Conservation (phyloP, 495 filamentous ascomycete species). For the Tuber magnatum region DNA sequence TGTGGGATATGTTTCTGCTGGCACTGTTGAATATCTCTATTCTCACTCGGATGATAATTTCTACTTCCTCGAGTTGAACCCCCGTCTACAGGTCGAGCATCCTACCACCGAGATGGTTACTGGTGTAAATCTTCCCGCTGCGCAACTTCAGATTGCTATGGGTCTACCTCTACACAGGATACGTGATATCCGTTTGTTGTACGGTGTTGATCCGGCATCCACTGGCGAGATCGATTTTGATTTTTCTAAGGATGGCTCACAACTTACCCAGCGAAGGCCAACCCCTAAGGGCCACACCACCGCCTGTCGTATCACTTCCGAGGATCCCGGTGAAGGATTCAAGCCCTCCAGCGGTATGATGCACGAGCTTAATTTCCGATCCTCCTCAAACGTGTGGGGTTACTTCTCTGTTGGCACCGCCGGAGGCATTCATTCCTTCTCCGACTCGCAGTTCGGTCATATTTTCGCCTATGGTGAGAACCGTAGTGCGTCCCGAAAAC, state of each 20-base stretch:
- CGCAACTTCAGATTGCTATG: conserved; percentile 98
- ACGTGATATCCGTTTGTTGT: conserved; percentile 88
- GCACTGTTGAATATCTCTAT: conserved; percentile 98
- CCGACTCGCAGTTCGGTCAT: conserved; percentile 97
- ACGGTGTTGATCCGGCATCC: conserved; percentile 86
- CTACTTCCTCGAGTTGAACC: conserved; percentile 98
- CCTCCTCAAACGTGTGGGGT: conserved; percentile 98
- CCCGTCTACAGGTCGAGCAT: conserved; percentile 97
- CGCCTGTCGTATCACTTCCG: conserved; percentile 97
- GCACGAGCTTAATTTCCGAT: conserved; percentile 98
- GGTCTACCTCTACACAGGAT: conserved; percentile 93
- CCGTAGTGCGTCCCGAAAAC: conserved; percentile 87
- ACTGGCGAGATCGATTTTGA: conserved; percentile 90
- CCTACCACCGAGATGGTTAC: conserved; percentile 99
- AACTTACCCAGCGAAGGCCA: conserved; percentile 76
- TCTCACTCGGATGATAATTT: conserved; percentile 97
- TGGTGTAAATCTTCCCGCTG: conserved; percentile 93
- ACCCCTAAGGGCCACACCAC: conserved; percentile 94
- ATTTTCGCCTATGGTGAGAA: conserved; percentile 99
- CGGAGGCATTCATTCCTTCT: conserved; percentile 97
- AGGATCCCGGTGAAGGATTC: conserved; percentile 98
- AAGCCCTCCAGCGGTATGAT: conserved; percentile 98
- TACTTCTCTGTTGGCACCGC: conserved; percentile 98
- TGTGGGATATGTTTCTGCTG: conserved; percentile 96
- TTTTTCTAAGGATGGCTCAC: conserved; percentile 79